phyloP scores from a whole-genome alignment of 352 stramenopile species.

The Pythium guiyangense region DNA sequence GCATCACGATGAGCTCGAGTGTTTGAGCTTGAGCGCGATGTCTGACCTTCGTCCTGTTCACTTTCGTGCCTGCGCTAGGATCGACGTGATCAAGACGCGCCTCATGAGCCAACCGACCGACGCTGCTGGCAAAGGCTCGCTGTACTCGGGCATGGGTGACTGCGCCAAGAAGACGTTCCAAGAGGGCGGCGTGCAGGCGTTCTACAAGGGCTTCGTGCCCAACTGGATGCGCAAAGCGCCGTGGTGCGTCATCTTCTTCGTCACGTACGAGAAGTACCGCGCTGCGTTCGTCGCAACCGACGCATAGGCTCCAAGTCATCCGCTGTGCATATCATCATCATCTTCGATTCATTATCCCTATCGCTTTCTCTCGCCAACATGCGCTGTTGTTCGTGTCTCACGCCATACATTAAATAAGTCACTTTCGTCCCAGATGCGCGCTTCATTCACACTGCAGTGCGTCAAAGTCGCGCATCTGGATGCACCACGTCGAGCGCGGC shows the following conservation, averaged over 20 bases:
- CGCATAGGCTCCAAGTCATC: conserved; percentile 5
- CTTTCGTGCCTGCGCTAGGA: conserved; percentile 20
- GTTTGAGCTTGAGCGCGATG: background rate
- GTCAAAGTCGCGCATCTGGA: conserved; percentile 81
- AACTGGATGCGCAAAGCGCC: conserved; percentile 87
- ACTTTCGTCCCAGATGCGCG: too few species aligned
- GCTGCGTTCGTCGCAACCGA: conserved; percentile 27
- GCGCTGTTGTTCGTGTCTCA: background rate
- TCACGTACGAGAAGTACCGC: conserved; percentile 82
- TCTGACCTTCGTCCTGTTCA: background rate
- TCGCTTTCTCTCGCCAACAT: too few species aligned
- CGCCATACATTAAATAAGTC: background rate
- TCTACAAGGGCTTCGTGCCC: conserved; percentile 86
- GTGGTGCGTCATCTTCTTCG: conserved; percentile 86
- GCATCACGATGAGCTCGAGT: too few species aligned
- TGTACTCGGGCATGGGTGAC: conserved; percentile 71
- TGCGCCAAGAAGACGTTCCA: conserved; percentile 66
- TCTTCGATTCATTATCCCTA: too few species aligned
- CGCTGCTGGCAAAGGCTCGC: conserved; percentile 34
- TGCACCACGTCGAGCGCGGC: conserved; percentile 76
- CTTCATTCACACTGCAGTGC: conserved; percentile 37
- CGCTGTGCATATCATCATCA: too few species aligned
- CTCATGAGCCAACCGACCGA: conserved; percentile 81
- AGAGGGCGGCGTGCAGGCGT: conserved; percentile 54
- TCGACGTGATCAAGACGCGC: conserved; percentile 84